A percentile compares a stretch with the other conserved stretches of the same genome.
These are phyloP conservation scores for Leccinum olivaceopallidum DNA, from an alignment of 768 basidiomycete genomes.

Conservation along the genomic window DNA sequence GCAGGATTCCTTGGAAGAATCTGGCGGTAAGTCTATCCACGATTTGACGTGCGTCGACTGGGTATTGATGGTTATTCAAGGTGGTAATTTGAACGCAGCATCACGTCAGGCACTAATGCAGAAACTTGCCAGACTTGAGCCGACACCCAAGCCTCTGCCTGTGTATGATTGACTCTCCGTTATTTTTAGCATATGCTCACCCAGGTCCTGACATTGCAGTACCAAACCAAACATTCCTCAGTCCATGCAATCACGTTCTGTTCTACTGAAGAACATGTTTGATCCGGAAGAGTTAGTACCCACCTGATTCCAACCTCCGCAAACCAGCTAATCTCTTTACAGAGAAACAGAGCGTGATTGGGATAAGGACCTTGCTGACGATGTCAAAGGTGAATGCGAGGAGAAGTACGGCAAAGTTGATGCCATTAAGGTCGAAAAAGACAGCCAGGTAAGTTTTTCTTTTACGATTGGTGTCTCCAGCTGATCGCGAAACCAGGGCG, in stretches of 20 bases:
- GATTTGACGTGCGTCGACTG: neutral
- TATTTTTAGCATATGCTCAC: conserved; percentile 14
- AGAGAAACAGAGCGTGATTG: conserved; percentile 96
- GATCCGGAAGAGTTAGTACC: conserved; percentile 86
- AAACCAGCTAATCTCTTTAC: conserved; percentile 12
- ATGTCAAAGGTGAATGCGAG: conserved; percentile 94
- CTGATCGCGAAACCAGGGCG: conserved; percentile 59
- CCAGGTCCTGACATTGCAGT: conserved; percentile 37
- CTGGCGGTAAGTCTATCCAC: conserved; percentile 60
- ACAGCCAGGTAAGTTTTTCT: conserved; percentile 72
- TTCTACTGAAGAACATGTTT: conserved; percentile 95
- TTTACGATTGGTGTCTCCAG: neutral
- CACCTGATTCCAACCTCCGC: conserved; percentile 2
- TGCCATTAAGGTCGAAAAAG: conserved; percentile 91
- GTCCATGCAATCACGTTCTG: conserved; percentile 84
- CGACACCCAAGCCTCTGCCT: conserved; percentile 57
- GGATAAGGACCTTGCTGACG: conserved; percentile 95
- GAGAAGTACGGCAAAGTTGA: conserved; percentile 85
- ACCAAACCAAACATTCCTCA: conserved; percentile 79
- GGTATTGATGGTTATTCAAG: conserved; percentile 40
- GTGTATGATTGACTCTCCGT: conserved; percentile 45
- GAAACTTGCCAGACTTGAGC: conserved; percentile 97
- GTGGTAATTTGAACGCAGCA: conserved; percentile 96
- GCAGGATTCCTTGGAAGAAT: conserved; percentile 84
- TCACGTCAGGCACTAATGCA: conserved; percentile 99